phyloP scores from a whole-genome alignment of 2,329 filamentous ascomycete genomes.

The Mollisiaceae sp. region DNA sequence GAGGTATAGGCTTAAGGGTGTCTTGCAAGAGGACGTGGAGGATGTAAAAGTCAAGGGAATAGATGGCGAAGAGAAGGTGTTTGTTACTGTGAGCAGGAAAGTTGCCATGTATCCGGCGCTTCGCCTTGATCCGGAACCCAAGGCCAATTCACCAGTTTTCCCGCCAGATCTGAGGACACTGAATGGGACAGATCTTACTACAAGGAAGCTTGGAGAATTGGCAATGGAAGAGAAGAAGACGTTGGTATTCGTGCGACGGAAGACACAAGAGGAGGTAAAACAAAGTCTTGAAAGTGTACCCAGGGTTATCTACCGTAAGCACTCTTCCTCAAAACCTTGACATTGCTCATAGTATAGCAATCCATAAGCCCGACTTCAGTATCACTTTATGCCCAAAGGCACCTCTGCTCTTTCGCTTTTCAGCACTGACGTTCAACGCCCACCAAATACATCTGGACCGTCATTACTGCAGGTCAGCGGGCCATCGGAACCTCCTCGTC shows the following conservation, averaged over 20 bases:
- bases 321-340: conserved; percentile 18
- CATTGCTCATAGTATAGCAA: conserved; percentile 29
- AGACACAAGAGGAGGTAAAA: conserved; percentile 26
- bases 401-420: conserved; percentile 85
- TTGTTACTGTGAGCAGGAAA: conserved; percentile 31
- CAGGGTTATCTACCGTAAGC: conserved; percentile 38
- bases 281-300: conserved; percentile 24
- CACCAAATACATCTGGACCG: conserved; percentile 88
- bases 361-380: conserved; percentile 53
- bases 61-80: conserved; percentile 39
- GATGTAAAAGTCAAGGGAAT: conserved; percentile 45
- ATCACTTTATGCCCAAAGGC: conserved; percentile 69
- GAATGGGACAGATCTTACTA: neutral
- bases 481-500: conserved; percentile 76
- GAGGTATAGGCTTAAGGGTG: conserved; percentile 46
- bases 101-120: neutral
- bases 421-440: conserved; percentile 88
- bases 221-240: conserved; percentile 62
- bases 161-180: neutral
- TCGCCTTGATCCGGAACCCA: neutral
- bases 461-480: conserved; percentile 73
- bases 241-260: conserved; percentile 66
- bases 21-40: conserved; percentile 53
- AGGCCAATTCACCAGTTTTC: neutral
- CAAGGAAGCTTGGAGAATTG: conserved; percentile 10